Evolutionary conservation across 495 filamentous ascomycete genomes (phyloP), one percentile per base, ranked within the genome.

Genomic region (Pyrenula aspistea): DNA sequence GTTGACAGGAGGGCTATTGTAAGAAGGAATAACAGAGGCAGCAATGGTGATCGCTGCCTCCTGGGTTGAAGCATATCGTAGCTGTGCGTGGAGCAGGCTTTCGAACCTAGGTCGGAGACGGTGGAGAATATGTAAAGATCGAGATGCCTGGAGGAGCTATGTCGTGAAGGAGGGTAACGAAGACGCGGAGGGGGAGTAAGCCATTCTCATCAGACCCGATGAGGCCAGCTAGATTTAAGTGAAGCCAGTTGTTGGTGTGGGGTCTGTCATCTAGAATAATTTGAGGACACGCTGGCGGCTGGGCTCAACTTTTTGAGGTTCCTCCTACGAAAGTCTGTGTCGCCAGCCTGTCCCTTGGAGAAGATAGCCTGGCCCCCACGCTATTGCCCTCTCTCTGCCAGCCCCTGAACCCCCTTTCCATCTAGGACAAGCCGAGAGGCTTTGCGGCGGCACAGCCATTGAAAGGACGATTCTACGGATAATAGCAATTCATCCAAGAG

Each of bases 1-100:
- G 78, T 76, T 21, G 78, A 62, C 22, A 84, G 65, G 56, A 81
- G 71, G 2, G 71, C 71, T 3, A 74, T 58, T 50, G 74, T 53
- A 1, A 70, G 51, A 59, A 72, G 55, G 12, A 72, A 71, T 50
- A 75, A 56, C 36, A 77, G 56, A 22, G 72, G 68, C 24, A 69
- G 71, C 54, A 63, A 64, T 23, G 67, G 49, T 24, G 63, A 8
- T 42, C 31, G 31, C 31, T 42, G 31, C 31, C 31, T 42, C 31
- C 31, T 42, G 31, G 31, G 31, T 42, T 42, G 31, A 15, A 42
- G 31, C 31, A 42, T 42, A 8, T 4, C 15, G 4, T 15, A 8
- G 31, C 15, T 42, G 31, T 42, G 15, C 31, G 15, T 15, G 4
- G 31, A 15, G 31, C 15, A 42, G 31, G 31, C 4, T 4, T 42